These are phyloP conservation scores for Flaveria floridana DNA, from an alignment of 140 eudicot species.

Conservation along the genomic window DNA sequence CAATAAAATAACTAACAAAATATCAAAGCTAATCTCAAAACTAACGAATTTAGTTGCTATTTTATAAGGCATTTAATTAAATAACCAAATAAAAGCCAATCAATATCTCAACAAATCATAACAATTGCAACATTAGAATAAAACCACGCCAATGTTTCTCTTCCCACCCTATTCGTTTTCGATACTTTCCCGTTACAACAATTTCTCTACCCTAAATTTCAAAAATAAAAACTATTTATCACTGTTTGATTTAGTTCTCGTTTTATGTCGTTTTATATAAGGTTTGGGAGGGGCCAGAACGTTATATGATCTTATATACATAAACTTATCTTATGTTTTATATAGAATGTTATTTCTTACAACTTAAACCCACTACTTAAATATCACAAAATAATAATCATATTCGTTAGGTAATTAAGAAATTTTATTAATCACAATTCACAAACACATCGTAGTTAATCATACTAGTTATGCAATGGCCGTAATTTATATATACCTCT, in stretches of 20 bases:
- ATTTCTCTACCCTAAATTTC: neutral
- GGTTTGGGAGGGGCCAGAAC: neutral
- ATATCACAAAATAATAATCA: too few species aligned
- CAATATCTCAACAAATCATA: conserved; percentile 36
- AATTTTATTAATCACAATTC: too few species aligned
- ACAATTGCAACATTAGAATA: conserved; percentile 38
- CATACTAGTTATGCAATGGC: too few species aligned
- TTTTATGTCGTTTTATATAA: neutral
- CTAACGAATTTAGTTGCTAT: conserved; percentile 14
- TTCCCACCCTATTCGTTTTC: neutral
- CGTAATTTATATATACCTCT: neutral
- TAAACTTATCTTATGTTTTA: too few species aligned
- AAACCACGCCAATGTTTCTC: conserved; percentile 29
- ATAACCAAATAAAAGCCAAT: conserved; percentile 32
- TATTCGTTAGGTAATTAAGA: too few species aligned
- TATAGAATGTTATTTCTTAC: too few species aligned
- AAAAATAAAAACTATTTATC: too few species aligned
- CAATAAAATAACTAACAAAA: conserved; percentile 29
- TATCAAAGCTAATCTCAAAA: conserved; percentile 29
- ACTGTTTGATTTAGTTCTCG: neutral
- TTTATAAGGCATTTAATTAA: neutral
- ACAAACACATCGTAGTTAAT: too few species aligned
- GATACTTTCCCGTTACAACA: neutral
- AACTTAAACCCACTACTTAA: too few species aligned
- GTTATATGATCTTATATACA: too few species aligned